Evolutionary conservation across 768 basidiomycete species (phyloP).

Genomic region (Hebeloma cylindrosporum): DNA sequence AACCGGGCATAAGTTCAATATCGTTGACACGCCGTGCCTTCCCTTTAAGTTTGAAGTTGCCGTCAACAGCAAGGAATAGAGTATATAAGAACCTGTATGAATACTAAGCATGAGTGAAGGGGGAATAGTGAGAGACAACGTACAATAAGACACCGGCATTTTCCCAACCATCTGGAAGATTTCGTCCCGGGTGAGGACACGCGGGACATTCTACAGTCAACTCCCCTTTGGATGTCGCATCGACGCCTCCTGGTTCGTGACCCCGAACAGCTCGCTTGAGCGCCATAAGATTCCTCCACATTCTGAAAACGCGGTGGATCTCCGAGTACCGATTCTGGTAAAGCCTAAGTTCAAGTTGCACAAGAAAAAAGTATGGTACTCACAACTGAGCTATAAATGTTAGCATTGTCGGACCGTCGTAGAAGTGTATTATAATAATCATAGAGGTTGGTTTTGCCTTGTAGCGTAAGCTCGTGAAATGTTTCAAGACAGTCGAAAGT

Average conservation of each 20-base stretch:
- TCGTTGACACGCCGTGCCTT: conserved; percentile 18
- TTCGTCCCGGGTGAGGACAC: conserved; percentile 17
- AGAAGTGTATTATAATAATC: conserved; percentile 13
- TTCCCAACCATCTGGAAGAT: conserved; percentile 17
- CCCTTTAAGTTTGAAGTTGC: conserved; percentile 25
- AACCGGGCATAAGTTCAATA: conserved; percentile 15
- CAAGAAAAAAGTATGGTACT: not conserved
- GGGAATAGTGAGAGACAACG: not conserved
- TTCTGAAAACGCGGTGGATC: conserved; percentile 7
- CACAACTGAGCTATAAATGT: not conserved
- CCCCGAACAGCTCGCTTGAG: conserved; percentile 16
- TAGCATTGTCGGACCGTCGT: not conserved
- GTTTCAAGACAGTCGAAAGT: conserved; percentile 13
- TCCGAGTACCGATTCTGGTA: conserved; percentile 13
- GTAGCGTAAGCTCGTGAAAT: conserved; percentile 11
- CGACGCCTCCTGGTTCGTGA: conserved; percentile 8
- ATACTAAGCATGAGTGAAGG: not conserved
- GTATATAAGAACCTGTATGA: conserved; percentile 17
- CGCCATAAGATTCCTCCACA: conserved; percentile 15
- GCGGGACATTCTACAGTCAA: conserved; percentile 16
- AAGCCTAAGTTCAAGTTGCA: not conserved
- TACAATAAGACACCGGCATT: conserved; percentile 2
- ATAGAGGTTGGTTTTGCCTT: conserved; percentile 12
- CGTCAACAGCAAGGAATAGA: conserved; percentile 17
- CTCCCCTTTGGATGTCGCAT: conserved; percentile 1